phyloP scores from a whole-genome alignment of 192 early-diverging fungal genomes.

The Mortierella hygrophila region DNA sequence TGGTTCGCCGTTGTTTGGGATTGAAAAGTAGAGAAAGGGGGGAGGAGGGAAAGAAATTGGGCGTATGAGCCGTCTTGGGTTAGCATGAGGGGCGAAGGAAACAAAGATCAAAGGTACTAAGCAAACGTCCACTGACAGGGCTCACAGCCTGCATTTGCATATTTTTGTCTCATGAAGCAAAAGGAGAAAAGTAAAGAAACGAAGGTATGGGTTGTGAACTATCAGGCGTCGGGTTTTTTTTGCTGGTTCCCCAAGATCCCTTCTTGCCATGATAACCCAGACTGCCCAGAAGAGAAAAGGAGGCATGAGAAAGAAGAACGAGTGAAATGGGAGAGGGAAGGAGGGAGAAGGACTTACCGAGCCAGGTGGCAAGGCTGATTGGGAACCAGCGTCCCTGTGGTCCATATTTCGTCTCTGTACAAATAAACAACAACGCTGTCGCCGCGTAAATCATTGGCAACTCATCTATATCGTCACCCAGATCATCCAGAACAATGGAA shows the following conservation, averaged over 20 bases:
- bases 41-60: neutral
- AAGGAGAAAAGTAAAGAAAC: neutral
- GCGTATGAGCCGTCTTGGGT: neutral
- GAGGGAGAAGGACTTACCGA: constrained; percentile 26
- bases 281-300: no score
- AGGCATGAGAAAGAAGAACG: neutral
- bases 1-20: neutral
- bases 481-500: neutral
- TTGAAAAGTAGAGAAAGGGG: neutral
- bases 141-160: constrained; percentile 1
- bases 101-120: neutral
- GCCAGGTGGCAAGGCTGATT: constrained; percentile 61
- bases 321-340: neutral
- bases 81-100: neutral
- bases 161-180: neutral
- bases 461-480: constrained; percentile 30
- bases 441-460: constrained; percentile 58
- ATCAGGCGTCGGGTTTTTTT: neutral
- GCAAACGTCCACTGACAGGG: neutral
- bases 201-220: neutral
- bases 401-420: constrained; percentile 58
- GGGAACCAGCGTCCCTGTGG: constrained; percentile 61
- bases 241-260: no score
- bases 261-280: no score
- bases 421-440: constrained; percentile 53